Evolutionary conservation across 805 yeast species (phyloP).

Genomic region (Saccharomycopsis capsularis): DNA sequence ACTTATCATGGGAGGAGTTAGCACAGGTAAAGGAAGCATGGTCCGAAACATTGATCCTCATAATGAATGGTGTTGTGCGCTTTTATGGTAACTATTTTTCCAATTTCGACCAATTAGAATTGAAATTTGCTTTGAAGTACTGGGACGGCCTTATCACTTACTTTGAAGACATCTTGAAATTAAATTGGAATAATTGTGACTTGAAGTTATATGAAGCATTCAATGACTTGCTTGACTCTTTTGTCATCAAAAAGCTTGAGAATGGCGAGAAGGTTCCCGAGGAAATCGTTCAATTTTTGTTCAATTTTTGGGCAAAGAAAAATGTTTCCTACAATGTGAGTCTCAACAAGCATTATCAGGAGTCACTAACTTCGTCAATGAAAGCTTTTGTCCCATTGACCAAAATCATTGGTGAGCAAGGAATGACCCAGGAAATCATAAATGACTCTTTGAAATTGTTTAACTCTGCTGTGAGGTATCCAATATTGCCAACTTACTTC

Average conservation of each 20-base stretch:
- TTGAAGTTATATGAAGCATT: slow-evolving; percentile 49
- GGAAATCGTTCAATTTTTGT: slow-evolving; percentile 34
- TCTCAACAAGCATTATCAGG: slow-evolving; percentile 42
- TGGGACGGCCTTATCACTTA: slow-evolving; percentile 57
- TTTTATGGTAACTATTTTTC: slow-evolving; percentile 49
- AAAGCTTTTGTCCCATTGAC: slow-evolving; percentile 46
- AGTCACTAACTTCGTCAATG: slow-evolving; percentile 50
- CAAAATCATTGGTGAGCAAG: slow-evolving; percentile 29
- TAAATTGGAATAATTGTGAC: slow-evolving; percentile 47
- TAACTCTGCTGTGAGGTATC: slow-evolving; percentile 63
- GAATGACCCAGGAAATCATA: slow-evolving; percentile 32
- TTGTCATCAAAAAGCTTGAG: slow-evolving; percentile 23
- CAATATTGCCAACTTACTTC: slow-evolving; percentile 53
- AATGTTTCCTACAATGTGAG: slow-evolving; percentile 39
- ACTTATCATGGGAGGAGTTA: slow-evolving; percentile 20
- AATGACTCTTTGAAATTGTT: slow-evolving; percentile 50
- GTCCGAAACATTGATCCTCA: slow-evolving; percentile 55
- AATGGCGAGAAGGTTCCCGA: slow-evolving; percentile 25
- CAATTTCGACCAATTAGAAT: slow-evolving; percentile 27
- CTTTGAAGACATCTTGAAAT: slow-evolving; percentile 35
- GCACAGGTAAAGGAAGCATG: slow-evolving; percentile 31
- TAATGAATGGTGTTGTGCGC: slow-evolving; percentile 59
- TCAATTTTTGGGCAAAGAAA: slow-evolving; percentile 44
- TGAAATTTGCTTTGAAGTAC: slow-evolving; percentile 27
- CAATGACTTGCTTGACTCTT: slow-evolving; percentile 37